These are phyloP conservation scores for Halocafeteria seosinensis DNA, from an alignment of 108 stramenopile genomes.

Conservation along the genomic window DNA sequence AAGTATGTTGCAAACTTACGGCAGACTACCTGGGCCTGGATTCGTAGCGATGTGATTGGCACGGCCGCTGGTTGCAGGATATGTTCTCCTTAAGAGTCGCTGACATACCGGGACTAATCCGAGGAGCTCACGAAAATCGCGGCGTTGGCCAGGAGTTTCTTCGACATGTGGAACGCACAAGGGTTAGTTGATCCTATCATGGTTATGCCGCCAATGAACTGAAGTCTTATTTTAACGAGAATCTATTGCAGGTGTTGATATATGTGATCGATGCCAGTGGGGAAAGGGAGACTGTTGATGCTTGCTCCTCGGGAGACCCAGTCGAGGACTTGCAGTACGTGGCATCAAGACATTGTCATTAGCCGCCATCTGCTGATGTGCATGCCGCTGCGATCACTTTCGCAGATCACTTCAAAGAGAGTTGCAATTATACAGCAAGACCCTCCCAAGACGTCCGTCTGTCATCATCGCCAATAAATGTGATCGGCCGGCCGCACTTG, in stretches of 20 bases:
- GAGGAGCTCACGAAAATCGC: constrained; percentile 69
- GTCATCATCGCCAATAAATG: neutral
- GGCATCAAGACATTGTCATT: neutral
- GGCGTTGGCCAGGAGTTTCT: constrained; percentile 87
- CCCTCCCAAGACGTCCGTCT: neutral
- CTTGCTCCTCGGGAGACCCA: neutral
- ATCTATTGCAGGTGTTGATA: constrained; percentile 26
- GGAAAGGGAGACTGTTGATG: neutral
- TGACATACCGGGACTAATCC: constrained; percentile 87
- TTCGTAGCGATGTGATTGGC: too few relatives aligned
- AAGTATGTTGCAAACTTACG: too few relatives aligned
- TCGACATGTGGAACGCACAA: constrained; percentile 74
- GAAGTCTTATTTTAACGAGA: too few relatives aligned
- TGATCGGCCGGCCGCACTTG: neutral
- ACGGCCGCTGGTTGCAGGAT: constrained; percentile 59
- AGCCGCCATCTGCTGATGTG: neutral
- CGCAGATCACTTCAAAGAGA: neutral
- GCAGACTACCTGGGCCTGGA: too few relatives aligned
- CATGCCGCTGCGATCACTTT: neutral
- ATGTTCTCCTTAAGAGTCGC: constrained; percentile 57
- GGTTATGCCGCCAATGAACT: too few relatives aligned
- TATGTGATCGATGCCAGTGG: constrained; percentile 27
- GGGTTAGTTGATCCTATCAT: too few relatives aligned
- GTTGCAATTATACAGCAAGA: neutral
- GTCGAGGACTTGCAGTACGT: neutral